These are phyloP conservation scores for Liriodendron chinense DNA, from an alignment of 164 flowering plant species.

Conservation along the genomic window DNA sequence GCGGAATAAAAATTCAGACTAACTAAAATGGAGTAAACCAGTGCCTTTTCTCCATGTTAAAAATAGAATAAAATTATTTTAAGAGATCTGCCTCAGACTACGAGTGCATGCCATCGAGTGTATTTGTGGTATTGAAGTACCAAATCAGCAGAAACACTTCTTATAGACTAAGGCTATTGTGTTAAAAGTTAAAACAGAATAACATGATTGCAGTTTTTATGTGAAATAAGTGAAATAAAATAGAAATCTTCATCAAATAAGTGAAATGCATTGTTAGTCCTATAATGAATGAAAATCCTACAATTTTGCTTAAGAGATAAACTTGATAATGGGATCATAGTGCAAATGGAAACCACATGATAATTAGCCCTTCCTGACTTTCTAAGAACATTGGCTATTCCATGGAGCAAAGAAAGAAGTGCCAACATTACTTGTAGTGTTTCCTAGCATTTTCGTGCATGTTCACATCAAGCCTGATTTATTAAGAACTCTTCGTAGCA, in stretches of 20 bases:
- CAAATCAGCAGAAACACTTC: not conserved
- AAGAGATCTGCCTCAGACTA: not conserved
- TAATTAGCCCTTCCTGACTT: too few relatives aligned
- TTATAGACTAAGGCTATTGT: not conserved
- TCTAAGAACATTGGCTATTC: too few relatives aligned
- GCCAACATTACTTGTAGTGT: too few relatives aligned
- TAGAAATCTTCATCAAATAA: too few relatives aligned
- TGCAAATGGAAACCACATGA: not conserved
- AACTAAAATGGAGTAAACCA: not conserved
- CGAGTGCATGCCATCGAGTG: not conserved
- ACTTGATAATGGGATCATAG: not conserved
- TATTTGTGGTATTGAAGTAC: not conserved
- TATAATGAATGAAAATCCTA: too few relatives aligned
- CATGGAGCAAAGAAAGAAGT: too few relatives aligned
- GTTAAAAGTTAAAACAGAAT: not conserved
- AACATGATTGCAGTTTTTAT: not conserved
- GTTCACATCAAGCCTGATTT: too few relatives aligned
- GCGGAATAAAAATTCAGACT: not conserved
- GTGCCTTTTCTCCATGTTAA: not conserved
- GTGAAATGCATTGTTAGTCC: too few relatives aligned
- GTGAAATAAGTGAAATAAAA: too few relatives aligned
- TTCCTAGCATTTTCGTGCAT: too few relatives aligned
- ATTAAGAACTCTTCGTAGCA: too few relatives aligned
- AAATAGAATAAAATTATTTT: not conserved
- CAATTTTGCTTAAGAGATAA: too few relatives aligned